A percentile compares a stretch with the other conserved stretches of the same genome.
Evolutionary conservation across 805 yeast genomes (phyloP).

Genomic region (Saccharomycopsis malanga): DNA sequence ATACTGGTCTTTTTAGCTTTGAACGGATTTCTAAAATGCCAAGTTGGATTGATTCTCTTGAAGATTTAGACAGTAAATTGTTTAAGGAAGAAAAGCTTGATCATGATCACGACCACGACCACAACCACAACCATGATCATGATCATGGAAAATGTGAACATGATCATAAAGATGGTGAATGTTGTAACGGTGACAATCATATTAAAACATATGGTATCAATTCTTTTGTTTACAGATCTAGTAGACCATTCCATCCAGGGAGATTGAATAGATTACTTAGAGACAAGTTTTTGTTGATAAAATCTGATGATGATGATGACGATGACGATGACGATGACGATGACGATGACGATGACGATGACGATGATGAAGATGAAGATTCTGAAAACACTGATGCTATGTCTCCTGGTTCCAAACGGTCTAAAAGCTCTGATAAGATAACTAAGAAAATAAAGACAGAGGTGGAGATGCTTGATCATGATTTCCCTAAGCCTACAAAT

Average conservation of each 20-base stretch:
- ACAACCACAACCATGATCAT: constrained; percentile 4
- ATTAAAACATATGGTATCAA: constrained; percentile 33
- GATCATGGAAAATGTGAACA: constrained; percentile 4
- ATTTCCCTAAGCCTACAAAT: constrained; percentile 21
- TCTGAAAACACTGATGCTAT: background rate
- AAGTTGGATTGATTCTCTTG: constrained; percentile 19
- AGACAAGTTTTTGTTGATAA: constrained; percentile 32
- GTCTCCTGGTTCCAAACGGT: too few species aligned
- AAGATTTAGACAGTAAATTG: constrained; percentile 32
- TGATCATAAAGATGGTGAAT: background rate
- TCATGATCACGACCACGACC: constrained; percentile 9
- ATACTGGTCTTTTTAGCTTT: constrained; percentile 34
- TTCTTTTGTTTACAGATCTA: constrained; percentile 35
- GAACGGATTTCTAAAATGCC: constrained; percentile 25
- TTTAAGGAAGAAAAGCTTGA: constrained; percentile 24
- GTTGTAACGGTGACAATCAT: background rate
- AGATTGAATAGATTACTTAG: constrained; percentile 32
- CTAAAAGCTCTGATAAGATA: too few species aligned
- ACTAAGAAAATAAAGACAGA: constrained; percentile 14
- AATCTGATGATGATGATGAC: constrained; percentile 24
- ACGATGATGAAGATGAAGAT: constrained; percentile 12
- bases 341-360: constrained; percentile 20
- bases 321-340: constrained; percentile 23
- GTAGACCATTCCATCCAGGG: constrained; percentile 41
- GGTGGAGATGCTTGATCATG: background rate